Base-by-base conservation (phyloP, 2,329 filamentous ascomycete genomes). In the Diaporthe destruens region DNA sequence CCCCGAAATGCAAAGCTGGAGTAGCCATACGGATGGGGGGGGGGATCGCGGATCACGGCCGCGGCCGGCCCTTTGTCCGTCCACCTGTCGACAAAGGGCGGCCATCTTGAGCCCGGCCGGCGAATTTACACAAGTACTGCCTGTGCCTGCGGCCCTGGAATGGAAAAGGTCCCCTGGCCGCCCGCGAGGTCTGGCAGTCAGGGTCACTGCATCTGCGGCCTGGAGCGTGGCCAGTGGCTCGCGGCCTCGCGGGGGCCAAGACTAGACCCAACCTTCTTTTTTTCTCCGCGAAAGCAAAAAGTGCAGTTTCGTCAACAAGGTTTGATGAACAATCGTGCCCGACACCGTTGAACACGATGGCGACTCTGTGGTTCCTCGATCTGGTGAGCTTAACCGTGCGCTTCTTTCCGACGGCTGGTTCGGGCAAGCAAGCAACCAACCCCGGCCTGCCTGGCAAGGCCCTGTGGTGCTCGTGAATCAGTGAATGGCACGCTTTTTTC, bases 221-320 rank as follows among this genome's bases (percentile, higher is more conserved):
- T 65, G 44, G 32, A 18, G 42, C 32, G 29, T 42, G 44, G 34
- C 61, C 61, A 65, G 29, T 29, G 29, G 29, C 29, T 6, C 59
- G n/a, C 61, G 61, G 61, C 61, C 44, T 65, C 44, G 20, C 61
- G 44, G 61, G 59, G 61, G 6, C 61, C 61, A 65, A 16, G 29
- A 25, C 44, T 65, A 51, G 61, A 36, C 61, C 61, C 44, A 65
- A 65, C 61, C 61, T 65, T 51, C 61, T 65, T 65, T 65, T 61
- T 65, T 49, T 65, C 59, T 49, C 59, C 59, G 59, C 44, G 29
- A 51, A 12, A 20, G 44, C 20, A 39, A 49, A 63, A 34, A 18
- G 44, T 34, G 25, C 25, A 51, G 59, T 65, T 65, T 65, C 18
- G 29, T 51, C 61, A 51, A 65, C 61, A 65, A 65, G 61, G 44